Base-by-base conservation (phyloP, 2,329 filamentous ascomycete species). In the Alternaria gansuensis region DNA sequence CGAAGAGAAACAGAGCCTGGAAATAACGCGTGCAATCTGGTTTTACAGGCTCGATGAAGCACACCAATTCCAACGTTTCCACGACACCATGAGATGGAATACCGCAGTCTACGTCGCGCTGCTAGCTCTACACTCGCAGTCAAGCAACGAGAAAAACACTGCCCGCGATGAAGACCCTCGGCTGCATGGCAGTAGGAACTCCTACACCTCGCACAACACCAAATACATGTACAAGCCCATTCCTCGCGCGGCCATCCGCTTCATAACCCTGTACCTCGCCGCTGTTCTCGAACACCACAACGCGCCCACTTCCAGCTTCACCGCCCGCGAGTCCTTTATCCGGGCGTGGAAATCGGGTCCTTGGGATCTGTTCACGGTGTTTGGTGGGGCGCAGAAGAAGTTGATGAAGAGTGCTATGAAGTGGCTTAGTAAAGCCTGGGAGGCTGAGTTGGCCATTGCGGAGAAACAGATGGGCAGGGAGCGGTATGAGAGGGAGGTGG, bases 11-110 rank as follows among this genome's bases (percentile, higher is more conserved):
- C 68, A 69, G 37, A 26, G 31, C 23, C 51, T 59, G 3, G 43
- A 62, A 17, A 50, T 66, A 17, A 69, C 64, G 0, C 63, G 66
- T 7, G 63, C 65, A 5, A 67, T 70, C 21, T 73, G 66, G 61
- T 72, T 64, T 63, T 70, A 68, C 45, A 60, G 68, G 21, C 53
- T 71, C 5, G 51, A 59, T 21, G 44, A 59, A 17, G 9, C 37
- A 5, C 63, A 62, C n/a, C 69, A 71, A 33, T 69, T 71, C 44
- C 60, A 67, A 33, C 64, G 71, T 11, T 68, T 63, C 31, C 68
- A 69, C 34, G 66, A 73, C 29, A 28, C n/a, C 1, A 43, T 57
- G 8, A 63, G 69, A 39, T 72, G 66, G 66, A 73, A 73, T 39
- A 46, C 67, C 10, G 54, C 63, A 1, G 49, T 73, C 26, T 70